Evolutionary conservation across 2,329 filamentous ascomycete species (phyloP).

Genomic region (Ceratocystis huliohia): DNA sequence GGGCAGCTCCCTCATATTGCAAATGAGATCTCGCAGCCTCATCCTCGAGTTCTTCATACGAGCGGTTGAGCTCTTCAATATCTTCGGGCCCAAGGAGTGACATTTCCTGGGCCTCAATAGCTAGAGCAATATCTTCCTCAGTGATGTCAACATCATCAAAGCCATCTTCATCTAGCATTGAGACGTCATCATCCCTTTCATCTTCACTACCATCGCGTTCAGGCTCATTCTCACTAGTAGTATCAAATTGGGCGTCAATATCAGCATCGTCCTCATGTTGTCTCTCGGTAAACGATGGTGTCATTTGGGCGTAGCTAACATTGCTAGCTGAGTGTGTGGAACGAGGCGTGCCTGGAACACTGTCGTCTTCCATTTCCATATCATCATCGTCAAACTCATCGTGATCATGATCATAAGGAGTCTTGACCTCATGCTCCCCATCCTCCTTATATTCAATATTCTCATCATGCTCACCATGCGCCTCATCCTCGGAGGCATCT

Average conservation of each 20-base stretch:
- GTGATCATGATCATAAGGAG: not conserved
- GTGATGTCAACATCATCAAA: conserved; percentile 39
- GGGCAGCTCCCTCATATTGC: conserved; percentile 6
- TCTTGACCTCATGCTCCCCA: not conserved
- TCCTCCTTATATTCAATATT: not conserved
- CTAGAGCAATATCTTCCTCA: conserved; percentile 45
- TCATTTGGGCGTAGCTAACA: conserved; percentile 25
- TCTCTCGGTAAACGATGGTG: conserved; percentile 38
- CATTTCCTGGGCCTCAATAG: conserved; percentile 47
- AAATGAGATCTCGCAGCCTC: conserved; percentile 15
- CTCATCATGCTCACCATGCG: not conserved
- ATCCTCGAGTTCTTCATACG: conserved; percentile 19
- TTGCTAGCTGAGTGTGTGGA: not conserved
- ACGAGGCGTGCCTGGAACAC: conserved; percentile 6
- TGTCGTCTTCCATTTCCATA: conserved; percentile 19
- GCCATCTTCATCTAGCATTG: conserved; percentile 26
- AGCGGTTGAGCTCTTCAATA: conserved; percentile 27
- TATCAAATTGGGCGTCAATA: conserved; percentile 26
- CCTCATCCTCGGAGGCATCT: not conserved
- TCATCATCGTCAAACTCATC: conserved; percentile 16
- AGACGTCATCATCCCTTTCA: conserved; percentile 22
- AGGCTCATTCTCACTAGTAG: conserved; percentile 15
- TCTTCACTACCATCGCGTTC: conserved; percentile 16
- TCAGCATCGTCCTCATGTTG: conserved; percentile 30
- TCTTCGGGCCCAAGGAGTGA: conserved; percentile 39